Evolutionary conservation across 2,329 filamentous ascomycete genomes (phyloP), one percentile per base, ranked within the genome.

Genomic region (Lachnellula subtilissima): DNA sequence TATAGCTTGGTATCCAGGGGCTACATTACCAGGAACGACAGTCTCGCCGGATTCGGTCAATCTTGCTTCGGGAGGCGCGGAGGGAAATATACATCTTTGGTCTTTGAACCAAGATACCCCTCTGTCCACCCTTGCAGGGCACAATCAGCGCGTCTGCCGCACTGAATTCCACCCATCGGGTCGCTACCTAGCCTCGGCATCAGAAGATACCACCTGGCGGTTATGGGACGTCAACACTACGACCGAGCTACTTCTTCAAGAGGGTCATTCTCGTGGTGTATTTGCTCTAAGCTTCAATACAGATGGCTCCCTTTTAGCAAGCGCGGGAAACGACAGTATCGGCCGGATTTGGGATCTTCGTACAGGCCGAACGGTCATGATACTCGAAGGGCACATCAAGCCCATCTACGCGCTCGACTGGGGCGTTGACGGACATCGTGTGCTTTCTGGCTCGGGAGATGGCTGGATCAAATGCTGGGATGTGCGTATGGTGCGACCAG

Each of bases 381-480:
- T 97, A 63, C 79, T 99, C 1, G 92, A 97, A 69, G 83, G 83
- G 2, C 84, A 87, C 66, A 94, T 97, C 68, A 89, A 92, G 60
- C 92, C 95, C 14, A 96, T 99, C 53, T 92, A 96, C 67, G 91
- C 87, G 0, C 77, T 97, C 5, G 92, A 97, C 71, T 99, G 95
- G 94, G 86, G 89, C 56, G 81, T 86, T 0, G 94, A 99, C 69
- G 91, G 93, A 5, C 87, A 96, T 71, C 85, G 94, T n/a, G 84
- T 97, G 8, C 77, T 97, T n/a, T 91, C 91, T 0, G 92, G 91
- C 1, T 95, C 91, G 14, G 91, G 87, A 2, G 94, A 99, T 69
- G 93, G 93, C 17, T 97, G 94, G 83, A 86, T 96, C 67, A 97
- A 97, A 73, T 97, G 93, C 74, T 99, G 94, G 94, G 94, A 99